Conservation (phyloP, 495 filamentous ascomycete genomes). For the Podospora sp. region DNA sequence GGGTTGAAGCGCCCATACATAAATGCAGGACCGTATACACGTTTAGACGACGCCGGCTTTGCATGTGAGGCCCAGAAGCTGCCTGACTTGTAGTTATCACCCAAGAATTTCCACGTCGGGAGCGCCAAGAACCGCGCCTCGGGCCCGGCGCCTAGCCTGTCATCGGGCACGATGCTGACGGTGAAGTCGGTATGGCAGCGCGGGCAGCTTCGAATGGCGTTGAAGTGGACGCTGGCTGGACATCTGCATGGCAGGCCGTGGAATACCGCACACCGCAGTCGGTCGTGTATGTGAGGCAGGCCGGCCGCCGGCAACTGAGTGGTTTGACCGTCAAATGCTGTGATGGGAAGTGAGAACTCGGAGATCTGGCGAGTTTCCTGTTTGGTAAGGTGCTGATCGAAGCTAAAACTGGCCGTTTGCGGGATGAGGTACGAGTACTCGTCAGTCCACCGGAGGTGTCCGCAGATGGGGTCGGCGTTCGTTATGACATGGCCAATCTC, state of each 20-base stretch:
- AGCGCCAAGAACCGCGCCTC: slow-evolving; percentile 17
- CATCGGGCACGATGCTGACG: slow-evolving; percentile 18
- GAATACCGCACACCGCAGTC: slow-evolving; percentile 22
- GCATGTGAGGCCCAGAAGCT: slow-evolving; percentile 6
- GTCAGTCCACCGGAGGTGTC: slow-evolving; percentile 13
- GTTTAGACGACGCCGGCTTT: slow-evolving; percentile 9
- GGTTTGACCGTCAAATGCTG: not conserved
- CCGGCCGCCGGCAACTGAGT: not conserved
- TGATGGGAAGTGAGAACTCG: slow-evolving; percentile 14
- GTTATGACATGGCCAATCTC: slow-evolving; percentile 14
- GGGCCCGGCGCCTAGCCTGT: slow-evolving; percentile 10
- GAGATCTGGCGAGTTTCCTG: slow-evolving; percentile 11
- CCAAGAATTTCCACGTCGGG: slow-evolving; percentile 18
- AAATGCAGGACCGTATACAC: slow-evolving; percentile 9
- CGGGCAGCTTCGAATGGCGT: slow-evolving; percentile 13
- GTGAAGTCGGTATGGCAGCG: slow-evolving; percentile 22
- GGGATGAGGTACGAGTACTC: slow-evolving; percentile 18
- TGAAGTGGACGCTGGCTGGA: slow-evolving; percentile 15
- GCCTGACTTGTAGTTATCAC: not conserved
- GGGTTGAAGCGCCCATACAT: too few relatives aligned
- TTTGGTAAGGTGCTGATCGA: not conserved
- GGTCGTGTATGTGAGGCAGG: not conserved
- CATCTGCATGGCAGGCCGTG: slow-evolving; percentile 9
- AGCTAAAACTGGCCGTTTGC: slow-evolving; percentile 12
- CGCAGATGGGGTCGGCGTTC: slow-evolving; percentile 16